These are phyloP conservation scores for Aurifilum marmelostoma DNA, from an alignment of 2,329 filamentous ascomycete species.

Conservation along the genomic window DNA sequence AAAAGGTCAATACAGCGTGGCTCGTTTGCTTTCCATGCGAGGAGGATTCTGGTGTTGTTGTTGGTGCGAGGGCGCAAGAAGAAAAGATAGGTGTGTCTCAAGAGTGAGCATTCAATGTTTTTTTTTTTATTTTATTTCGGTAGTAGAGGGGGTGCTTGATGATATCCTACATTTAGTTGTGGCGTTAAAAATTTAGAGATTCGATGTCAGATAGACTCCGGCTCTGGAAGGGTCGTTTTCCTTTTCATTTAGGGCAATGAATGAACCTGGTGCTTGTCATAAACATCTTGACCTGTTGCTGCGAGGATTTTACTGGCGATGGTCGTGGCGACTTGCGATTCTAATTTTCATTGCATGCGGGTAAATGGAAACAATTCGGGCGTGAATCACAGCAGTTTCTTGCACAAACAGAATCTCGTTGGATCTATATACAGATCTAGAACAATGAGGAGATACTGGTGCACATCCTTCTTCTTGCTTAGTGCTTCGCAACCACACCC, in stretches of 20 bases:
- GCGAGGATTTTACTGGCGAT: neutral
- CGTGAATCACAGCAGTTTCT: neutral
- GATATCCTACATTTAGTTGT: slow-evolving; percentile 2
- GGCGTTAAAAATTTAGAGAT: slow-evolving; percentile 2
- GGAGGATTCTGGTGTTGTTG: neutral
- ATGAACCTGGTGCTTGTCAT: neutral
- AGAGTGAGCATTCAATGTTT: neutral
- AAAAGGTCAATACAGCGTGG: no score
- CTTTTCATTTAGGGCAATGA: neutral
- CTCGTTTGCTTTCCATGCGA: neutral
- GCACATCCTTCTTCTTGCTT: neutral
- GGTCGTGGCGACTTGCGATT: neutral
- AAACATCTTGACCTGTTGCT: neutral
- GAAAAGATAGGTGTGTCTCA: neutral
- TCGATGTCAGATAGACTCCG: neutral
- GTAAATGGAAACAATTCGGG: neutral
- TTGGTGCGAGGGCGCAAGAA: neutral
- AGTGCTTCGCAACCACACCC: slow-evolving; percentile 77
- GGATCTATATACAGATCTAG: neutral
- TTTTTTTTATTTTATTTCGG: neutral
- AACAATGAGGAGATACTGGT: neutral
- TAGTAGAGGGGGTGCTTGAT: neutral
- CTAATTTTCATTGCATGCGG: neutral
- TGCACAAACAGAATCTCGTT: neutral
- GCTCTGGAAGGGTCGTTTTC: slow-evolving; percentile 10